phyloP scores from a whole-genome alignment of 2,329 filamentous ascomycete species.

The Dothideomycetes sp. region DNA sequence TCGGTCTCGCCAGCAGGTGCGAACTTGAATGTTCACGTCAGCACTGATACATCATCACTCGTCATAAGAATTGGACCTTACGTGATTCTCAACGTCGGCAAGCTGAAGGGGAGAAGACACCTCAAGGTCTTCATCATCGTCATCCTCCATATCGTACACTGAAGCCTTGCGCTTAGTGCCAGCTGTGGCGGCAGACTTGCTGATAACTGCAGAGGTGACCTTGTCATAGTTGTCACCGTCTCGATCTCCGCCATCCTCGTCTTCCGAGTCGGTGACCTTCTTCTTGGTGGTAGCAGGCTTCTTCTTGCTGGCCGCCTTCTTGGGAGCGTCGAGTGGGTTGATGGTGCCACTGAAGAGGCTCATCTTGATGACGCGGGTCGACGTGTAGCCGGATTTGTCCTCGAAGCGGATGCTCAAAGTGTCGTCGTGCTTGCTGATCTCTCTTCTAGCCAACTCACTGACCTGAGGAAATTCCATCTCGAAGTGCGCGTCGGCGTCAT shows the following conservation, averaged over 20 bases:
- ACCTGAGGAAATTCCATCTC: neutral
- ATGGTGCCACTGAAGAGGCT: neutral
- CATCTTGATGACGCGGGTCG: neutral
- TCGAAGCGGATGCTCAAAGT: neutral
- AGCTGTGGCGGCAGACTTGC: neutral
- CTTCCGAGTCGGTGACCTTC: neutral
- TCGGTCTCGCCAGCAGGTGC: constrained; percentile 5
- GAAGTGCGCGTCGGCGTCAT: neutral
- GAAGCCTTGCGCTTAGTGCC: neutral
- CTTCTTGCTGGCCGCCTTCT: neutral
- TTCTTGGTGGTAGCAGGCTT: neutral
- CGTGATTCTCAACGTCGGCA: neutral
- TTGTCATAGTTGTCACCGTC: neutral
- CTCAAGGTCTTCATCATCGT: neutral
- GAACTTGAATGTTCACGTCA: neutral
- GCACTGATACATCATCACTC: neutral
- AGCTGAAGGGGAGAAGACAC: neutral
- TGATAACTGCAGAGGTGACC: neutral
- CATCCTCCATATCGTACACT: neutral
- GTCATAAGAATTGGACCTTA: neutral
- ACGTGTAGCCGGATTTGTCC: neutral
- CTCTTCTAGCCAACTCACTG: neutral
- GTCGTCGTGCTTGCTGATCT: neutral
- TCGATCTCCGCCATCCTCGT: neutral
- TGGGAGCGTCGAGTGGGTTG: neutral